Evolutionary conservation across 2,329 filamentous ascomycete species (phyloP).

Genomic region (Cordyceps fumosorosea): DNA sequence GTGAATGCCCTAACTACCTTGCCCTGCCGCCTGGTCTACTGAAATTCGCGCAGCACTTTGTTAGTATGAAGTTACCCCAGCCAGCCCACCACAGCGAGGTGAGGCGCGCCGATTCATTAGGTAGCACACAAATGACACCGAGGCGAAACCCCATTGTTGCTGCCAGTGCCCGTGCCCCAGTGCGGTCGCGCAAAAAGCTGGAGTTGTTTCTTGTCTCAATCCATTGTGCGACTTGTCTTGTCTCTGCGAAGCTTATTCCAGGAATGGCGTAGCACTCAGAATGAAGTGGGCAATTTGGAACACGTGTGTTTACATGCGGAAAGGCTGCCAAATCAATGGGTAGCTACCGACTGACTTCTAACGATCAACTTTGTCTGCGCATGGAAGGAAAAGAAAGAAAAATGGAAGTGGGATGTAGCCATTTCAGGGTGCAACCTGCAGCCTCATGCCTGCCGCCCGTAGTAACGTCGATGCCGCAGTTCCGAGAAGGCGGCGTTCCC

Average conservation of each 20-base stretch:
- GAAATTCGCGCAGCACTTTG: too few species aligned
- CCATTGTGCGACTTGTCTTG: background rate
- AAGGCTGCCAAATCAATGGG: too few species aligned
- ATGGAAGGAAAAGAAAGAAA: background rate
- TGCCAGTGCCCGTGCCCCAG: too few species aligned
- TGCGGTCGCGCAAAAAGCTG: background rate
- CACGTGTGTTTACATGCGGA: background rate
- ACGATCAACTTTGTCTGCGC: background rate
- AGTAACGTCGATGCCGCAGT: constrained; percentile 6
- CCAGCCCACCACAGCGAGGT: too few species aligned
- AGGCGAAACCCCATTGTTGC: background rate
- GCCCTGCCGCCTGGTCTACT: too few species aligned
- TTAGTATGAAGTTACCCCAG: too few species aligned
- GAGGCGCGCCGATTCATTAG: background rate
- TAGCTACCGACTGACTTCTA: background rate
- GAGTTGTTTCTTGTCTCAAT: background rate
- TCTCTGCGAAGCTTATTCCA: background rate
- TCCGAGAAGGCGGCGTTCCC: constrained; percentile 7
- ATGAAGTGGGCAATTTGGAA: background rate
- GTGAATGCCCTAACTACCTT: too few species aligned
- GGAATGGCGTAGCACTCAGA: background rate
- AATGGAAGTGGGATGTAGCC: background rate
- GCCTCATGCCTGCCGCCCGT: background rate
- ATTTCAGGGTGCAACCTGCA: background rate
- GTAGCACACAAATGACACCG: background rate